Evolutionary conservation across 805 yeast genomes (phyloP).

Genomic region (Ascoidea rubescens): DNA sequence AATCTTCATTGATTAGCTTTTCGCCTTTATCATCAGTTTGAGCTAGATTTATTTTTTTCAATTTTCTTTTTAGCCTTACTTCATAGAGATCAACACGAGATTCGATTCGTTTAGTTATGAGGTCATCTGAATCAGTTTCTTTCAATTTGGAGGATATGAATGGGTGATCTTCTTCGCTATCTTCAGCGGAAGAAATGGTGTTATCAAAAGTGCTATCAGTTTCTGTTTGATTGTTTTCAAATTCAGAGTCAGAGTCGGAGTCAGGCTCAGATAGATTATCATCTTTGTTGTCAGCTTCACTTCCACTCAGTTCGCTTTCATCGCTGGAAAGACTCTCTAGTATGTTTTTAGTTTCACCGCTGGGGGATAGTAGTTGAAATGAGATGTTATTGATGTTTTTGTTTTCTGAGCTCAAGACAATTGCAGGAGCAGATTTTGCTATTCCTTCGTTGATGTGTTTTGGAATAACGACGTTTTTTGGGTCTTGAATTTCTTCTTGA

Average conservation of each 20-base stretch:
- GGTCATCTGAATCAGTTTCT: constrained; percentile 8
- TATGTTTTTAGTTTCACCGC: too few relatives aligned
- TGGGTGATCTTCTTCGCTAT: not conserved
- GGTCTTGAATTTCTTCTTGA: not conserved
- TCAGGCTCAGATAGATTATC: constrained; percentile 9
- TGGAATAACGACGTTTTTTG: not conserved
- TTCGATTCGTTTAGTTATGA: constrained; percentile 6
- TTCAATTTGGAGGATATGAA: not conserved
- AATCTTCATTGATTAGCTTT: constrained; percentile 10
- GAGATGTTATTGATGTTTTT: not conserved
- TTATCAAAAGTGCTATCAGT: not conserved
- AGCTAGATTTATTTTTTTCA: constrained; percentile 4
- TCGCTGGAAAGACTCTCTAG: not conserved
- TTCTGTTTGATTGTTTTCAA: not conserved
- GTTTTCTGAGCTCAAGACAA: not conserved
- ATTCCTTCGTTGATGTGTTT: not conserved
- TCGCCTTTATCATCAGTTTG: constrained; percentile 1
- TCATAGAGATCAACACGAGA: constrained; percentile 8
- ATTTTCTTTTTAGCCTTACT: constrained; percentile 1
- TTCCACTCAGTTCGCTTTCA: not conserved
- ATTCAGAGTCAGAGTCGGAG: constrained; percentile 1
- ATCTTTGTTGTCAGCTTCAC: constrained; percentile 6
- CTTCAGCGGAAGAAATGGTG: not conserved
- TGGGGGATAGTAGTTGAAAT: too few relatives aligned
- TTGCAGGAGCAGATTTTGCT: not conserved